A percentile compares a stretch with the other conserved stretches of the same genome.
Evolutionary conservation across 2,329 filamentous ascomycete species (phyloP).

Genomic region (Aureobasidium lini): DNA sequence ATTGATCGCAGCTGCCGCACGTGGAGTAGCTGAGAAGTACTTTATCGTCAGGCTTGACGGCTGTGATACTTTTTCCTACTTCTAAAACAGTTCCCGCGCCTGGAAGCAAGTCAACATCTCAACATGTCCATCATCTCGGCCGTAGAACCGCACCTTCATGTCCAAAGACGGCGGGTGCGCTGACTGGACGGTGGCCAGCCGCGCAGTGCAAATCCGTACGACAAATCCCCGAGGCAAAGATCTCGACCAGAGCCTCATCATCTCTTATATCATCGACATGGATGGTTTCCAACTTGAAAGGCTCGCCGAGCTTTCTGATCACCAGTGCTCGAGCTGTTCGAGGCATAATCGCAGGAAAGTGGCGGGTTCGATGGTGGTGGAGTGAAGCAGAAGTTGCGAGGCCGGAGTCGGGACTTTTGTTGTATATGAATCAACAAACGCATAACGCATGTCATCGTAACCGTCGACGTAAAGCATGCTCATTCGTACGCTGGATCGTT

Average conservation of each 20-base stretch:
- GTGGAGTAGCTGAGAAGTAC: conserved; percentile 38
- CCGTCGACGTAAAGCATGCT: no score
- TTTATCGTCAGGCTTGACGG: conserved; percentile 27
- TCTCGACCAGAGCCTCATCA: conserved; percentile 44
- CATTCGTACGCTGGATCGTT: no score
- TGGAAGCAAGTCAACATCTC: background rate
- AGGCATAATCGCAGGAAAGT: background rate
- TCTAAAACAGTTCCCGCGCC: background rate
- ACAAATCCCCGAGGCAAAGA: conserved; percentile 46
- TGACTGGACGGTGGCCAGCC: conserved; percentile 15
- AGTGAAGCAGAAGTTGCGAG: no score
- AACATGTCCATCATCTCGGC: no score
- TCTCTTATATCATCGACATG: background rate
- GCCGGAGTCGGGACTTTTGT: no score
- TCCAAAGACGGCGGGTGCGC: conserved; percentile 20
- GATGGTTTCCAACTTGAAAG: background rate
- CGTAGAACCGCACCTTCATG: conserved; percentile 16
- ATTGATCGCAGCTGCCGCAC: conserved; percentile 38
- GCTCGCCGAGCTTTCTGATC: background rate
- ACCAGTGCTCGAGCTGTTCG: background rate
- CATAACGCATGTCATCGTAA: no score
- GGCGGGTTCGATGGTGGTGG: no score
- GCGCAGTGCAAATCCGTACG: conserved; percentile 42
- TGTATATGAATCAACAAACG: no score
- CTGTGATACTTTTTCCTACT: background rate